Conservation (phyloP, 768 basidiomycete species). For the Albatrellus ellisii region DNA sequence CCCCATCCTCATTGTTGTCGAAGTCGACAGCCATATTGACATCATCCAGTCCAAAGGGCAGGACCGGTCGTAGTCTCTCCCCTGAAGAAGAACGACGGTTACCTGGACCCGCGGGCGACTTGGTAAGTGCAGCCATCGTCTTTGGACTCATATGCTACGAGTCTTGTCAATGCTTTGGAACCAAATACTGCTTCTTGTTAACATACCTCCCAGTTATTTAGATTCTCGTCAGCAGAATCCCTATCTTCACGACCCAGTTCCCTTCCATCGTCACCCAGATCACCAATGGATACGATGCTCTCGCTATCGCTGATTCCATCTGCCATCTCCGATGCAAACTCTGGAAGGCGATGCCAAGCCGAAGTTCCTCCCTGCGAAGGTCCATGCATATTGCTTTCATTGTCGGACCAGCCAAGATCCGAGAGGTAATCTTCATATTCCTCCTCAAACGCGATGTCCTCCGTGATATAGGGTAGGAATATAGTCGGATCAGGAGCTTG, state of each 20-base stretch:
- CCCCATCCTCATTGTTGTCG: slow-evolving; percentile 59
- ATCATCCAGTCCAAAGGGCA: slow-evolving; percentile 67
- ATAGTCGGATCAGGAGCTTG: slow-evolving; percentile 74
- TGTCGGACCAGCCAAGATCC: slow-evolving; percentile 69
- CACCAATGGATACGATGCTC: slow-evolving; percentile 82
- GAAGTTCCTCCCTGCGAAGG: slow-evolving; percentile 25
- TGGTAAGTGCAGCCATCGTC: slow-evolving; percentile 86
- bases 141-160: slow-evolving; percentile 94
- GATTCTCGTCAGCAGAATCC: slow-evolving; percentile 60
- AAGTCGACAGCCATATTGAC: slow-evolving; percentile 50
- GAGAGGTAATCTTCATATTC: slow-evolving; percentile 95
- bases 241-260: slow-evolving; percentile 48
- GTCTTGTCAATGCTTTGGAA: no score
- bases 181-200: no score
- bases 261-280: slow-evolving; percentile 70
- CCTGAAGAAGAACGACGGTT: slow-evolving; percentile 73
- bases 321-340: slow-evolving; percentile 66
- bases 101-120: slow-evolving; percentile 66
- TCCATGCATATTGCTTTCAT: slow-evolving; percentile 29
- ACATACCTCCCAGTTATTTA: slow-evolving; percentile 93
- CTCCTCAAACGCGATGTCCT: slow-evolving; percentile 90
- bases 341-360: slow-evolving; percentile 78
- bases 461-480: slow-evolving; percentile 84
- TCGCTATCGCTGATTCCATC: slow-evolving; percentile 92
- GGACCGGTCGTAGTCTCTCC: slow-evolving; percentile 65